Conservation (phyloP, 495 filamentous ascomycete species). For the Penicillium coprophilum region DNA sequence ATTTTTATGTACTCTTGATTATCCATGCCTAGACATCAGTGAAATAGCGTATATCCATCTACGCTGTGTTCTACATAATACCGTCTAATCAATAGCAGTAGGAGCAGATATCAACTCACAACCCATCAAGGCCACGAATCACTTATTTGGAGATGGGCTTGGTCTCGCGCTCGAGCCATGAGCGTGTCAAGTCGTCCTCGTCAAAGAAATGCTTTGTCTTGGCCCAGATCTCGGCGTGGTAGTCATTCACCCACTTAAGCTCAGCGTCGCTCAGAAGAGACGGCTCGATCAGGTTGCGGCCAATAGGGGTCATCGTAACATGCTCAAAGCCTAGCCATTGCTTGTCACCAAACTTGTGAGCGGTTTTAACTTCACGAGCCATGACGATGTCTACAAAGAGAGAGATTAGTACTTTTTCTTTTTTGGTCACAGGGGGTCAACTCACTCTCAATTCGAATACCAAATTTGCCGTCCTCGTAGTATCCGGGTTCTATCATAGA, state of each 20-base stretch:
- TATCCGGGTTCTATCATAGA: conserved; percentile 79
- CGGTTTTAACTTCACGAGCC: conserved; percentile 81
- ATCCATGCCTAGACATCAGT: neutral
- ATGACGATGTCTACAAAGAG: conserved; percentile 65
- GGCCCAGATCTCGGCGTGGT: conserved; percentile 75
- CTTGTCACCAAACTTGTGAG: conserved; percentile 86
- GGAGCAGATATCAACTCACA: neutral
- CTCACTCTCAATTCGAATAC: conserved; percentile 95
- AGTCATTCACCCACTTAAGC: conserved; percentile 83
- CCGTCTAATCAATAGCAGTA: neutral
- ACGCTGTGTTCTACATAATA: neutral
- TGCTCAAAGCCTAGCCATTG: conserved; percentile 94
- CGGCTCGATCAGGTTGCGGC: conserved; percentile 81
- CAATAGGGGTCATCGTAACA: conserved; percentile 95
- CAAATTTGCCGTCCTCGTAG: conserved; percentile 96
- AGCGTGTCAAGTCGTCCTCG: conserved; percentile 62
- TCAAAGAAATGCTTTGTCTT: conserved; percentile 84
- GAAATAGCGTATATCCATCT: neutral
- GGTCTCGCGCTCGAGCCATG: conserved; percentile 88
- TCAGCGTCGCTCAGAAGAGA: conserved; percentile 71
- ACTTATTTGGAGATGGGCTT: conserved; percentile 47
- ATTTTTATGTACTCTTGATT: neutral
- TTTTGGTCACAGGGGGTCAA: neutral
- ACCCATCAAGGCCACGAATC: neutral
- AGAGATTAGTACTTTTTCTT: conserved; percentile 15